Evolutionary conservation across 108 stramenopile species (phyloP), one percentile per base, ranked within the genome.

Genomic region (Schizochytrium sp.): DNA sequence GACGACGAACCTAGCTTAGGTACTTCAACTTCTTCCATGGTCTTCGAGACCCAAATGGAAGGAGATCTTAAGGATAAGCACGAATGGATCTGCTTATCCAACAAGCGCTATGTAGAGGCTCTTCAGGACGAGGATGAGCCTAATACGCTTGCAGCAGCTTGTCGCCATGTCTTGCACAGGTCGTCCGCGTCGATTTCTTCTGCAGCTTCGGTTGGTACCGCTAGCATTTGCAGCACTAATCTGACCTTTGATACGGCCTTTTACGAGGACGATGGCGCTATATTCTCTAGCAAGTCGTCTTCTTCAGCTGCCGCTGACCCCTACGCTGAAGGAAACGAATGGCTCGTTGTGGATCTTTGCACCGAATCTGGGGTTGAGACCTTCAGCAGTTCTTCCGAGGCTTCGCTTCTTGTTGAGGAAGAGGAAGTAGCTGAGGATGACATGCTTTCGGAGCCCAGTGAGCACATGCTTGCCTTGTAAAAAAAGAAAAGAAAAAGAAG

Each of bases 71-170:
- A 15, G 42, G 64, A 69, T 15, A 69, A 15, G 28, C 64, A 3
- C 64, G 64, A 69, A 44, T 69, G 64, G 64, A 69, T 69, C 64
- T 69, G 64, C 64, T 44, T 69, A 2, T 69, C 64, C 64, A 69
- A 69, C 64, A 69, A 69, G 64, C 40, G 64, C 10, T 69, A 69
- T 15, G 64, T 44, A 8, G 64, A 69, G 64, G 64, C 64, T 8
- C 19, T 69, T 44, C 12, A 13, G 5, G 64, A 69, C 28, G 64
- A 44, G 12, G 64, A 69, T 44, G 64, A 28, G 28, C 28, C 28
- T 28, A 28, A 28, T 28, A 28, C 28, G 28, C 28, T 28, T 28
- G 28, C 28, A 28, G 28, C 28, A 28, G 28, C 28, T 28, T 28
- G 28, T 28, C 28, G 28, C 28, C 28, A 28, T 28, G 28, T 28